Evolutionary conservation across 257 asterid genomes (phyloP).

Genomic region (Handroanthus guayacan): DNA sequence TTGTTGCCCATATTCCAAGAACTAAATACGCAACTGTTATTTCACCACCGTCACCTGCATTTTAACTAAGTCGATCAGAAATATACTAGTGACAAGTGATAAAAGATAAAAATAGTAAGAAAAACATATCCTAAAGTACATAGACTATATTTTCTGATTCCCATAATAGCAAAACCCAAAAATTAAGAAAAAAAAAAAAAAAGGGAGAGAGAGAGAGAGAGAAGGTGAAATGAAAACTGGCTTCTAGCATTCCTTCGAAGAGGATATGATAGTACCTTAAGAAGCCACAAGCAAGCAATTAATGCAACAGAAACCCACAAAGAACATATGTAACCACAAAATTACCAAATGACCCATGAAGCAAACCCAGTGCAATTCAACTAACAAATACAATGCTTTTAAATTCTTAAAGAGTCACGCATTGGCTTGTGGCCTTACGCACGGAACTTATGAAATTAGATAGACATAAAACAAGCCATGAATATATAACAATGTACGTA

Average conservation of each 20-base stretch:
- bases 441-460: not conserved
- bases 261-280: not conserved
- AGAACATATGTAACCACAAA: not conserved
- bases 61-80: conserved; percentile 17
- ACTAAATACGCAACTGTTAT: conserved; percentile 67
- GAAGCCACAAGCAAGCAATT: not conserved
- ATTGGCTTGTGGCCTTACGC: not conserved
- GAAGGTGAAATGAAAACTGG: not conserved
- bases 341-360: not conserved
- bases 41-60: conserved; percentile 86
- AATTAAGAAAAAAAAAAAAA: not conserved
- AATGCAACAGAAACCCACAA: conserved; percentile 22
- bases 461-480: not conserved
- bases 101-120: not conserved
- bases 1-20: conserved; percentile 87
- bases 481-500: not conserved
- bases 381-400: not conserved
- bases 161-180: not conserved
- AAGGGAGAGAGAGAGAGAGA: not conserved
- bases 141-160: not conserved
- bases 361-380: not conserved
- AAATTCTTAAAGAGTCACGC: conserved; percentile 2
- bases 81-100: not conserved
- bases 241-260: not conserved
- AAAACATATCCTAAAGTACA: not conserved